A percentile compares a stretch with the other conserved stretches of the same genome.
Evolutionary conservation across 345 rosid genomes (phyloP).

Genomic region (Ceriops zippeliana): DNA sequence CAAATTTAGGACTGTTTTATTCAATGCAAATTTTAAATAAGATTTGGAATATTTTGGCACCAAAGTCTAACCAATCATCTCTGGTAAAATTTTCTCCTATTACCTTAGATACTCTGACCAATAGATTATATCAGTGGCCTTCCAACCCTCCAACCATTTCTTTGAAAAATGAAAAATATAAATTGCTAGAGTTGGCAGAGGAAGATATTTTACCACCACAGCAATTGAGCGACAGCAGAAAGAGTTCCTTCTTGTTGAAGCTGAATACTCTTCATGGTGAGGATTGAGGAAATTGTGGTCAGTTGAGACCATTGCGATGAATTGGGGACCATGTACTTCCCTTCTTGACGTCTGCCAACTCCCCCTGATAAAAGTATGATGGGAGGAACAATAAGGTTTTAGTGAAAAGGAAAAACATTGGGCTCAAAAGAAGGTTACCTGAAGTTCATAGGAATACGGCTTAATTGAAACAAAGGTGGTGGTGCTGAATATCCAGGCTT

Average conservation of each 20-base stretch:
- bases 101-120: too few species aligned
- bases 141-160: too few species aligned
- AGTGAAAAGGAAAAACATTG: not conserved
- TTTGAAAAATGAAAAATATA: too few species aligned
- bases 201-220: conserved; percentile 43
- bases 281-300: conserved; percentile 42
- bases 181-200: not conserved
- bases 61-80: too few species aligned
- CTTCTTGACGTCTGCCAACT: conserved; percentile 75
- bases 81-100: too few species aligned
- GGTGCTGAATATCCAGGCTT: conserved; percentile 88
- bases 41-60: too few species aligned
- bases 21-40: too few species aligned
- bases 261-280: conserved; percentile 43
- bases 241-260: conserved; percentile 51
- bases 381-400: not conserved
- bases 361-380: conserved; percentile 38
- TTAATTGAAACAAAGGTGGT: conserved; percentile 64
- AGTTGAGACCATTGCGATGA: conserved; percentile 72
- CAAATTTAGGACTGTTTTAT: too few species aligned
- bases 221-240: conserved; percentile 60
- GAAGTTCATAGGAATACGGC: conserved; percentile 70
- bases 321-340: conserved; percentile 39
- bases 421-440: conserved; percentile 34
- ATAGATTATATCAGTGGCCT: too few species aligned